Evolutionary conservation across 1,284 basidiomycete species (phyloP).

Genomic region (Flammula alnicola): DNA sequence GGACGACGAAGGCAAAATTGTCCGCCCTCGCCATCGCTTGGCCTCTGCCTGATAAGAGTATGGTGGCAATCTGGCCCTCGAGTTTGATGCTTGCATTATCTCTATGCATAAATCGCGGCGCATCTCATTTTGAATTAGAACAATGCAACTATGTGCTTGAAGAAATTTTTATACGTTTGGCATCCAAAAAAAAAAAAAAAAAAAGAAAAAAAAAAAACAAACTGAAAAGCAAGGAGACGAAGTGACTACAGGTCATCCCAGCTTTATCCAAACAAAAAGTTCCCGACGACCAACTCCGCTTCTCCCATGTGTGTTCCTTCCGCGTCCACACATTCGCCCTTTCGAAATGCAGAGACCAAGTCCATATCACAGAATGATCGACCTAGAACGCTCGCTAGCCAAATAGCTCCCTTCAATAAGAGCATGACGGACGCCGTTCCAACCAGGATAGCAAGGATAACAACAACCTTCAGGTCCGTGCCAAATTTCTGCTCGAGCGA

Average conservation of each 20-base stretch:
- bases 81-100: no score
- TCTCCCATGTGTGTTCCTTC: constrained; percentile 21
- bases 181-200: no score
- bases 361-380: constrained; percentile 23
- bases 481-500: constrained; percentile 1
- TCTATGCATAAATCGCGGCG: no score
- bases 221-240: not conserved
- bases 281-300: constrained; percentile 20
- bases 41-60: constrained; percentile 6
- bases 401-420: constrained; percentile 13
- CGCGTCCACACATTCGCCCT: constrained; percentile 15
- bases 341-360: constrained; percentile 13
- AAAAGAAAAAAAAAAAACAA: not conserved
- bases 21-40: constrained; percentile 18
- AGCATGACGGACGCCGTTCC: not conserved
- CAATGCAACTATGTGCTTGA: no score
- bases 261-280: constrained; percentile 15
- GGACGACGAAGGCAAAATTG: constrained; percentile 25
- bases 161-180: no score
- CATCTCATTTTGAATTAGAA: no score
- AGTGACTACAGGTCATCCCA: not conserved
- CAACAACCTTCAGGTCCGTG: not conserved
- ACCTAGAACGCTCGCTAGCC: constrained; percentile 11
- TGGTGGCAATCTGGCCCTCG: no score
- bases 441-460: not conserved